phyloP scores from a whole-genome alignment of 768 basidiomycete genomes.

The Lyophyllum atratum region DNA sequence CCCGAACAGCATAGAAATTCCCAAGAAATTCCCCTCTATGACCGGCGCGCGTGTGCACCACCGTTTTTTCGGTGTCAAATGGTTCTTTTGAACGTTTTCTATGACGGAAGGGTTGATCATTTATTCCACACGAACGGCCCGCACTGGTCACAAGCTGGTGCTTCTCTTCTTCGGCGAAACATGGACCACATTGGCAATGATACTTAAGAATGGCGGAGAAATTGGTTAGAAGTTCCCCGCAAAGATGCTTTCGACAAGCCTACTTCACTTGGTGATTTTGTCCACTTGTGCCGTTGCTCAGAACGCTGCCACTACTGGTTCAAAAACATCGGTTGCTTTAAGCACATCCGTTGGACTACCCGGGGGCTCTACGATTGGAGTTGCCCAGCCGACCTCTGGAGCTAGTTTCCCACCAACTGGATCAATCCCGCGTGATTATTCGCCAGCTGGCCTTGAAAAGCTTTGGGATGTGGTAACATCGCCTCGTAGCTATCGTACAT shows the following conservation, averaged over 20 bases:
- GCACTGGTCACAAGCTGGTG: slow-evolving; percentile 1
- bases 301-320: not conserved
- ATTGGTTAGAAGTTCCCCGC: not conserved
- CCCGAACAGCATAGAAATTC: not conserved
- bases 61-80: not conserved
- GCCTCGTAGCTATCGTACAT: not conserved
- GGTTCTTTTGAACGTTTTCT: not conserved
- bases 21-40: not conserved
- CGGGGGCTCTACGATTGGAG: not conserved
- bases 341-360: not conserved
- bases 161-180: not conserved
- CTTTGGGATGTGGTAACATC: slow-evolving; percentile 40
- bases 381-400: not conserved
- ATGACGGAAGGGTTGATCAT: too few relatives aligned
- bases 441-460: slow-evolving; percentile 35
- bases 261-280: not conserved
- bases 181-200: not conserved
- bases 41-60: not conserved
- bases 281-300: not conserved
- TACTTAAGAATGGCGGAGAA: not conserved
- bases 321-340: not conserved
- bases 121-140: slow-evolving; percentile 1
- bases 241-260: not conserved
- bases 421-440: slow-evolving; percentile 41
- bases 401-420: slow-evolving; percentile 40